phyloP scores from a whole-genome alignment of 805 yeast genomes.

The Candida chilensis region DNA sequence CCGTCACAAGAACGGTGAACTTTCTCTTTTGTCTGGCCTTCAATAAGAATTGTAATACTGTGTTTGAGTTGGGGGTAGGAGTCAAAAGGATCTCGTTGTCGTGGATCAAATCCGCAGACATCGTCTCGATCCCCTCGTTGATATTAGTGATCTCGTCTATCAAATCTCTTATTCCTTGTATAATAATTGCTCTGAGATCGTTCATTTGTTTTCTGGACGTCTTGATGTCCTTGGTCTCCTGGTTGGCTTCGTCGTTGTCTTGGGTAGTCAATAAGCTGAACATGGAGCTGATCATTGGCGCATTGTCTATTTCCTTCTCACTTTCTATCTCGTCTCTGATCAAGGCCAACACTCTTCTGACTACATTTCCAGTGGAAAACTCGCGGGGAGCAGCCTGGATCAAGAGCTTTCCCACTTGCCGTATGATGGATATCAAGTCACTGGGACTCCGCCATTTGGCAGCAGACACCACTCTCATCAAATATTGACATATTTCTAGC shows the following conservation, averaged over 20 bases:
- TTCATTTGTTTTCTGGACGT: conserved; percentile 32
- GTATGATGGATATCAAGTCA: conserved; percentile 62
- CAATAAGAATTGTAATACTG: conserved; percentile 78
- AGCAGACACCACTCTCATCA: conserved; percentile 82
- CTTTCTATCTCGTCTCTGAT: conserved; percentile 81
- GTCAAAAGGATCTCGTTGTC: conserved; percentile 80
- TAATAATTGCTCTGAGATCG: conserved; percentile 77
- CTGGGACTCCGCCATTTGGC: conserved; percentile 80
- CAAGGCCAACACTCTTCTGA: conserved; percentile 79
- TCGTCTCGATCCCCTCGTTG: conserved; percentile 84
- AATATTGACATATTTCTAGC: conserved; percentile 74
- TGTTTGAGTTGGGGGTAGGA: conserved; percentile 90
- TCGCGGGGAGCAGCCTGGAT: conserved; percentile 84
- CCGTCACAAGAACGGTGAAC: conserved; percentile 88
- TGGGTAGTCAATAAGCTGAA: conserved; percentile 67
- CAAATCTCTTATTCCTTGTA: conserved; percentile 87
- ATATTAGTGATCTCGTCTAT: conserved; percentile 86
- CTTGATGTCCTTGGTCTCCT: conserved; percentile 11
- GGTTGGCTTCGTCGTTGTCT: conserved; percentile 6
- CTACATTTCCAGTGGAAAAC: conserved; percentile 82
- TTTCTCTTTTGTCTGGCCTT: conserved; percentile 85
- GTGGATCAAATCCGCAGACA: conserved; percentile 90
- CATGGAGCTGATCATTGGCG: conserved; percentile 74
- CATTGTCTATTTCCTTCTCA: conserved; percentile 15
- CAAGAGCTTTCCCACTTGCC: conserved; percentile 62